Evolutionary conservation across 805 yeast species (phyloP), one percentile per base, ranked within the genome.

Genomic region (Cyberlindnera euphorbiiphila): DNA sequence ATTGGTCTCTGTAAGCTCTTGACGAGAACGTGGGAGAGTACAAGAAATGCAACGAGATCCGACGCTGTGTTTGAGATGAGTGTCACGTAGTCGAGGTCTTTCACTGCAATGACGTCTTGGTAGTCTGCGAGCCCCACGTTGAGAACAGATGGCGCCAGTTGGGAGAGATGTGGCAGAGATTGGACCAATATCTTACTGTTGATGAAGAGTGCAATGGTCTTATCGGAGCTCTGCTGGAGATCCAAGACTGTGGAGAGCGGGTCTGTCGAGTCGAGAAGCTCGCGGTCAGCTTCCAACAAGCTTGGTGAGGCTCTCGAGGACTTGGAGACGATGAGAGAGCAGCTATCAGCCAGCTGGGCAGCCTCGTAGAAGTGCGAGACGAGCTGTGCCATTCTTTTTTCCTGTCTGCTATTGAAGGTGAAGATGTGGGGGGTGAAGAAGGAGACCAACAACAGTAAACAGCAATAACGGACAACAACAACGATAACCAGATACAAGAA

Each of bases 61-160:
- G 64, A 56, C 6, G 71, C 57, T 25, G 68, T 62, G 51, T 75
- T 78, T n/a, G 96, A 85, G 38, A 88, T 72, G 45, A 89, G 59
- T 17, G 82, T 67, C 6, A 78, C 72, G 49, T 69, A 72, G 12
- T 78, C 77, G 27, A 82, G 65, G 57, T 85, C 91, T 55, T 89
- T 78, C 49, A 84, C 66, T 7, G 86, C 72, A n/a, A 91, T 67
- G 19, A 86, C 72, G 12, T 74, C 64, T 19, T 84, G 76, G 61
- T 69, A 85, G 57, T 88, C 96, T n/a, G 67, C 43, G 34, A 83
- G 57, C 42, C 76, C 74, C 25, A 78, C 77, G 52, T 80, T 84
- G 37, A 83, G 60, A n/a, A 82, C 80, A 19, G 74, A 68, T 2
- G 75, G 64, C 8, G 59, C 49, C 49, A 77, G 64, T 40, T 54